Evolutionary conservation across 768 basidiomycete genomes (phyloP).

Genomic region (Tulasnella sp.): DNA sequence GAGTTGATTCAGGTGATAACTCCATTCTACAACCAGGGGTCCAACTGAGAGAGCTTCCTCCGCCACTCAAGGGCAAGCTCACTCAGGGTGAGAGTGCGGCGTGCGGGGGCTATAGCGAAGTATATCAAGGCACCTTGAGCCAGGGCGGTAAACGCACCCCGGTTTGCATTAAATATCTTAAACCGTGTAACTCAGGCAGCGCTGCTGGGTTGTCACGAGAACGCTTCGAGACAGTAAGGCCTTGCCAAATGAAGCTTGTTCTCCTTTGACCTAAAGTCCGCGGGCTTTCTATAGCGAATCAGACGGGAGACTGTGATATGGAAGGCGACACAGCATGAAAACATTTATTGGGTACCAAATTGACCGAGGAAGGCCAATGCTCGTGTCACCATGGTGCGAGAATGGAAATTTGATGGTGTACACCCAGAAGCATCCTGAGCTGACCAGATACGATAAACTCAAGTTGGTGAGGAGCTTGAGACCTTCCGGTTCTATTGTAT

Average conservation of each 20-base stretch:
- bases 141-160: background rate
- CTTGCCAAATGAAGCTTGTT: background rate
- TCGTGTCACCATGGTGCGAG: constrained; percentile 17
- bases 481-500: background rate
- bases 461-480: background rate
- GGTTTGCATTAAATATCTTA: background rate
- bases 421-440: background rate
- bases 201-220: too few species aligned
- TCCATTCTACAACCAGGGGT: background rate
- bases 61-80: background rate
- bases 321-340: background rate
- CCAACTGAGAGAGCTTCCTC: background rate
- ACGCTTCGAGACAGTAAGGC: background rate
- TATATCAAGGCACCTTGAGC: background rate
- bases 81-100: background rate
- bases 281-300: background rate
- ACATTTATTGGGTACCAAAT: background rate
- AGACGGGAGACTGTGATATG: background rate
- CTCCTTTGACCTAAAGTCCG: background rate
- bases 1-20: background rate
- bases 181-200: background rate
- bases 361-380: background rate
- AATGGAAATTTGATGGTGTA: constrained; percentile 5
- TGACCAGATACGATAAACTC: background rate
- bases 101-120: background rate